Evolutionary conservation across 495 filamentous ascomycete species (phyloP), one percentile per base, ranked within the genome.

Genomic region (Hypoxylon intermedium): DNA sequence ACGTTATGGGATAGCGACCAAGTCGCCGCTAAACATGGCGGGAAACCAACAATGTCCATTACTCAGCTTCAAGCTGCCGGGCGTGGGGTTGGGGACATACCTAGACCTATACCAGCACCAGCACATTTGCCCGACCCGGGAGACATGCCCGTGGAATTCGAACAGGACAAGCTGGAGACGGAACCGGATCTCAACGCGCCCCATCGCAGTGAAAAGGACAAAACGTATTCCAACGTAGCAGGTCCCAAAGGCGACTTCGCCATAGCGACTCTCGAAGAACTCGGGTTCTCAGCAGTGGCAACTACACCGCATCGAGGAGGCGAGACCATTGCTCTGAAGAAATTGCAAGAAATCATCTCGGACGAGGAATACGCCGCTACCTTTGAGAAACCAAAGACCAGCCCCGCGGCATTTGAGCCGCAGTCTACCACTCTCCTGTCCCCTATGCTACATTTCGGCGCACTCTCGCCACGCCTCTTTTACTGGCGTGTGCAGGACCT

Each of bases 381-480:
- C 11, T 91, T 90, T 55, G 79, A 83, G 49, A 91, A 91, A 68
- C 88, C 88, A 6, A 82, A 82, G 19, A 89, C 87, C 1, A 87
- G 86, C 5, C 87, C 88, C 0, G 84, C 88, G 11, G 86, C 79
- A 0, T 89, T 89, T 57, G 76, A 82, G 23, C 87, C 87, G 0
- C 85, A 87, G 72, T 78, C 85, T 0, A 89, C 87, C 2, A 89
- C 86, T 4, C 74, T 89, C 2, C 78, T 89, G 7, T 88, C 85
- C 0, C 87, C 86, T 6, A 83, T 89, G 67, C 73, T 88, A n/a
- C 88, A 91, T 63, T 91, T 91, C 48, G 86, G 87, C 41, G 76
- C 79, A 6, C 72, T 91, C 2, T 83, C 80, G 30, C 74, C 83
- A 20, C 80, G 87, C 9, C 77, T 85, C 18, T 86, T 90, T 73